These are phyloP conservation scores for Nidula niveotomentosa DNA, from an alignment of 1,284 basidiomycete genomes.

Conservation along the genomic window DNA sequence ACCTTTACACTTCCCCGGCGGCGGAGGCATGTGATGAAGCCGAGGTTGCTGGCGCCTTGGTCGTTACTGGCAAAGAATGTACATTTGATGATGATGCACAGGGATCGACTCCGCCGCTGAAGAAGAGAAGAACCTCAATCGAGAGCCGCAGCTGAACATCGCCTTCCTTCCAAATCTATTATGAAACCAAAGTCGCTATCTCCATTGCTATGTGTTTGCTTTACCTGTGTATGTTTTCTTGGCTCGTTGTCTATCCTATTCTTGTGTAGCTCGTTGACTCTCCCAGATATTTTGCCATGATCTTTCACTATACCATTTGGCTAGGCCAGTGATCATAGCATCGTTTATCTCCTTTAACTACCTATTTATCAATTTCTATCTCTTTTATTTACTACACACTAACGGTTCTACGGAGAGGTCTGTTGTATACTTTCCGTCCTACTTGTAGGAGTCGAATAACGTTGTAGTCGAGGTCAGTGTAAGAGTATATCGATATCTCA, in stretches of 20 bases:
- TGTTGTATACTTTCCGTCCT: too few relatives aligned
- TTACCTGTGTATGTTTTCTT: neutral
- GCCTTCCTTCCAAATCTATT: constrained; percentile 12
- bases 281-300: too few relatives aligned
- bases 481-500: too few relatives aligned
- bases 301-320: too few relatives aligned
- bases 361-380: too few relatives aligned
- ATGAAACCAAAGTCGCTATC: constrained; percentile 19
- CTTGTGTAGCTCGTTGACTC: too few relatives aligned
- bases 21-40: constrained; percentile 12
- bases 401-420: too few relatives aligned
- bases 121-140: constrained; percentile 38
- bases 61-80: constrained; percentile 5
- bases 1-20: constrained; percentile 13
- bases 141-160: constrained; percentile 5
- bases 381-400: too few relatives aligned
- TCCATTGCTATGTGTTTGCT: constrained; percentile 5
- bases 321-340: too few relatives aligned
- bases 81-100: constrained; percentile 21
- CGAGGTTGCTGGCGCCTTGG: constrained; percentile 14
- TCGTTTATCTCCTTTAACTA: too few relatives aligned
- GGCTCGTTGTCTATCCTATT: neutral
- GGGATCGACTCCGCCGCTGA: constrained; percentile 39
- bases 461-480: too few relatives aligned
- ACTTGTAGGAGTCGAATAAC: too few relatives aligned